Evolutionary conservation across 768 basidiomycete species (phyloP).

Genomic region (Russula vinacea): DNA sequence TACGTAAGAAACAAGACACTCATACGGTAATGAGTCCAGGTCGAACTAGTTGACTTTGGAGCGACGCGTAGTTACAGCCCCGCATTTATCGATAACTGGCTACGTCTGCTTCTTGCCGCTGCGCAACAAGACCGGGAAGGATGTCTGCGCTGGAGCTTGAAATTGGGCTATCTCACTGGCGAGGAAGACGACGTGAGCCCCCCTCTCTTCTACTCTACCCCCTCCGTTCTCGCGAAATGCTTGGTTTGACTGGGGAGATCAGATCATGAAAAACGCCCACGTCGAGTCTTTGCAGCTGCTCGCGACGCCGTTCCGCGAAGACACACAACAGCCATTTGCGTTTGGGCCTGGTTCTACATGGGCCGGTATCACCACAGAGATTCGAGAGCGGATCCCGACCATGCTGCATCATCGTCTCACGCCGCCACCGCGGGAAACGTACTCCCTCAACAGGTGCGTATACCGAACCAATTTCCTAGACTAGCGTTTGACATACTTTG

Average conservation of each 20-base stretch:
- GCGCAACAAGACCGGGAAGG: constrained; percentile 60
- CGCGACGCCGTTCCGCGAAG: constrained; percentile 75
- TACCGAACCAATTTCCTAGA: no score
- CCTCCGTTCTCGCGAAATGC: no score
- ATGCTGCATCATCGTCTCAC: constrained; percentile 89
- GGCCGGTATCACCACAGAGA: constrained; percentile 70
- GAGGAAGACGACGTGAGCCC: constrained; percentile 71
- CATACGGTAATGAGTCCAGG: constrained; percentile 46
- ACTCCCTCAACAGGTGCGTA: constrained; percentile 81
- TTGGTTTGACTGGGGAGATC: constrained; percentile 2
- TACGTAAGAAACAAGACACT: background rate
- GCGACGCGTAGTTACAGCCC: constrained; percentile 85
- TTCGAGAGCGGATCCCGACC: constrained; percentile 77
- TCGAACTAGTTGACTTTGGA: constrained; percentile 94
- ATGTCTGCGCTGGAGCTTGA: constrained; percentile 71
- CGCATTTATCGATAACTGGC: constrained; percentile 87
- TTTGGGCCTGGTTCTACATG: constrained; percentile 68
- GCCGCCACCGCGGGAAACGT: constrained; percentile 92
- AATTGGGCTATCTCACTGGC: constrained; percentile 87
- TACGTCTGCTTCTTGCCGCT: constrained; percentile 77
- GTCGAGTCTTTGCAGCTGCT: constrained; percentile 78
- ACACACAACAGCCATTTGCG: constrained; percentile 66
- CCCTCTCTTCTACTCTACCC: constrained; percentile 16
- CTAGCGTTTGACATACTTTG: background rate
- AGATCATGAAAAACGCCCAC: constrained; percentile 88